Evolutionary conservation across 2,329 filamentous ascomycete species (phyloP).

Genomic region (Cercospora janseana): DNA sequence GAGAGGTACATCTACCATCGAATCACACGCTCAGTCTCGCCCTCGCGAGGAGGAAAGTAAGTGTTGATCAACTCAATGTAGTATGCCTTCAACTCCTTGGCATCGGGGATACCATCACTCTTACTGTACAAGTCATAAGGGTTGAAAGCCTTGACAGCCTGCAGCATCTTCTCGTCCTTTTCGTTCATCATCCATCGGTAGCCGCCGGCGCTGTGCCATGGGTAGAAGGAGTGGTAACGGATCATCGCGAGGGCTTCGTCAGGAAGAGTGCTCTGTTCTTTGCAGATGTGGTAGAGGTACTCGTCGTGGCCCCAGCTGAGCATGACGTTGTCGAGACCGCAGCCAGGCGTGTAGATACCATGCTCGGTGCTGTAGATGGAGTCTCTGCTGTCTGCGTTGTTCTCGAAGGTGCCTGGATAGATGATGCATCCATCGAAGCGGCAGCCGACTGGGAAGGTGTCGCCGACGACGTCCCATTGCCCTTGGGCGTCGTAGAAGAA

Average conservation of each 20-base stretch:
- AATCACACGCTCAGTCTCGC: slow-evolving; percentile 54
- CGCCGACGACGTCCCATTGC: slow-evolving; percentile 91
- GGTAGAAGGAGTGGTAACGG: slow-evolving; percentile 88
- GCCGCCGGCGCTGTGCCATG: slow-evolving; percentile 80
- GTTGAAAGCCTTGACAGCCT: slow-evolving; percentile 81
- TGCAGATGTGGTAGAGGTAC: slow-evolving; percentile 82
- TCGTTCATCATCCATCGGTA: slow-evolving; percentile 81
- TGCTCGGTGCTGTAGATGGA: slow-evolving; percentile 70
- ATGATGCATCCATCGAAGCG: slow-evolving; percentile 74
- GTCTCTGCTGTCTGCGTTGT: slow-evolving; percentile 72
- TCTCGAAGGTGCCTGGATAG: slow-evolving; percentile 72
- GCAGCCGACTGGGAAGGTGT: slow-evolving; percentile 78
- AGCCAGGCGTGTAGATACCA: slow-evolving; percentile 77
- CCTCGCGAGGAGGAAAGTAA: slow-evolving; percentile 46
- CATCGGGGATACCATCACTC: slow-evolving; percentile 74
- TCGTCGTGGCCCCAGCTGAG: slow-evolving; percentile 88
- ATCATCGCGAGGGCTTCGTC: slow-evolving; percentile 88
- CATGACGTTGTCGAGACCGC: slow-evolving; percentile 84
- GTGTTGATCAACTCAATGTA: slow-evolving; percentile 73
- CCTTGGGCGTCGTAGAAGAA: slow-evolving; percentile 80
- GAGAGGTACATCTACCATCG: slow-evolving; percentile 56
- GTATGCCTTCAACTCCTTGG: slow-evolving; percentile 75
- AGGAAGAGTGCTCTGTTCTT: slow-evolving; percentile 76
- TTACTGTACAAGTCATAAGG: slow-evolving; percentile 92
- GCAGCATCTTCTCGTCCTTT: slow-evolving; percentile 75